Evolutionary conservation across 176 grass and related monocot genomes (phyloP).

Genomic region (Triticum dicoccoides): DNA sequence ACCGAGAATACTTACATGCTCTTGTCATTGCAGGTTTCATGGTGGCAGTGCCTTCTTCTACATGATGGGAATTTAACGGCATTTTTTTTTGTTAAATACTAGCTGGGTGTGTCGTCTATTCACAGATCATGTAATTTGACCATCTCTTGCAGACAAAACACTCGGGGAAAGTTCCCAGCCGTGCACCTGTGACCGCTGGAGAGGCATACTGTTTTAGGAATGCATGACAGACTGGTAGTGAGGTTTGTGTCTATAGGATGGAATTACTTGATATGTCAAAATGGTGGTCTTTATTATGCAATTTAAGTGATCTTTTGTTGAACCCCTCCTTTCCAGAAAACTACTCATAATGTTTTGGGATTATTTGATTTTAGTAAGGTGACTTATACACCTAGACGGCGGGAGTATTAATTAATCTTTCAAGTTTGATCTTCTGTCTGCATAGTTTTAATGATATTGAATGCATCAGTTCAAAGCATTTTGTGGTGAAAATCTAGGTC

Average conservation of each 20-base stretch:
- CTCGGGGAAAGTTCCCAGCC: conserved; percentile 24
- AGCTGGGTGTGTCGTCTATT: not conserved
- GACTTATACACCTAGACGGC: no score
- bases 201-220: not conserved
- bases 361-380: no score
- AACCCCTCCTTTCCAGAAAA: no score
- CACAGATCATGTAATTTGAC: not conserved
- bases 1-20: not conserved
- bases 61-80: not conserved
- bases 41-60: not conserved
- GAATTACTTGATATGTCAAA: not conserved
- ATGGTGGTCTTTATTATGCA: no score
- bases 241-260: conserved; percentile 9
- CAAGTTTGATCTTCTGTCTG: no score
- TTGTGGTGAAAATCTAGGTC: no score
- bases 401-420: no score
- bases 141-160: not conserved
- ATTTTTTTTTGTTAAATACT: not conserved
- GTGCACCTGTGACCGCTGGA: conserved; percentile 30
- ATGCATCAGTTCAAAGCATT: no score
- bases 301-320: no score
- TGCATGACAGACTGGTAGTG: not conserved
- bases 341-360: no score
- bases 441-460: no score
- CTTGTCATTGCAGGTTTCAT: conserved; percentile 30